Percentiles rank a stretch among this genome's conserved stretches.
Conservation (phyloP, 2,329 filamentous ascomycete species). For the Alternaria sp. region DNA sequence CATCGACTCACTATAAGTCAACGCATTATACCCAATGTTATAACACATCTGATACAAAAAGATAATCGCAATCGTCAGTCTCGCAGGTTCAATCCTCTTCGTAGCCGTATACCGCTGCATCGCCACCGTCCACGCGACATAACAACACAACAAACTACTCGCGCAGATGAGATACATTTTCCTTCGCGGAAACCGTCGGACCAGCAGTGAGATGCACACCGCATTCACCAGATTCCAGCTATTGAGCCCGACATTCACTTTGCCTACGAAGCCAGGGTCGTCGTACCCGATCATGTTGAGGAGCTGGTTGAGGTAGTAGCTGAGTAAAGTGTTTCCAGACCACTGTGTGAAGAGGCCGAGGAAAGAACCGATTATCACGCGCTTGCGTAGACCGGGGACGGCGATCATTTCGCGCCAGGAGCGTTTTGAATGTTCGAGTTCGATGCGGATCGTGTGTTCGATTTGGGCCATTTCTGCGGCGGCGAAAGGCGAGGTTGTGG, state of each 20-base stretch:
- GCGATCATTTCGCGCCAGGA: slow-evolving; percentile 66
- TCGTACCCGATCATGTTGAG: slow-evolving; percentile 66
- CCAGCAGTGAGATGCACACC: slow-evolving; percentile 60
- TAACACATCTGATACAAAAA: slow-evolving; percentile 60
- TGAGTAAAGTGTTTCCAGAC: slow-evolving; percentile 67
- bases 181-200: slow-evolving; percentile 62
- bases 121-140: slow-evolving; percentile 50
- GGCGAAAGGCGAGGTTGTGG: slow-evolving; percentile 64
- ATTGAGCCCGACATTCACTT: slow-evolving; percentile 63
- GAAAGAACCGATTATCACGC: slow-evolving; percentile 66
- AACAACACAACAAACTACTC: slow-evolving; percentile 37
- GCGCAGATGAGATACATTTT: slow-evolving; percentile 59
- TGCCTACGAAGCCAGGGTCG: slow-evolving; percentile 41
- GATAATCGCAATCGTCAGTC: slow-evolving; percentile 55
- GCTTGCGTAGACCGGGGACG: slow-evolving; percentile 68
- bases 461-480: slow-evolving; percentile 72
- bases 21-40: slow-evolving; percentile 68
- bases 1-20: slow-evolving; percentile 60
- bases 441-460: slow-evolving; percentile 65
- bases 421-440: slow-evolving; percentile 57
- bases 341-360: slow-evolving; percentile 72
- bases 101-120: slow-evolving; percentile 57
- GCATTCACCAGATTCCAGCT: slow-evolving; percentile 65
- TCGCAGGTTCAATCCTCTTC: slow-evolving; percentile 45
- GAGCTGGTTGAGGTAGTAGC: slow-evolving; percentile 68